Percentiles rank a stretch among this genome's conserved stretches.
Evolutionary conservation across 1,284 basidiomycete genomes (phyloP).

Genomic region (Coniferiporia sulphurascens): DNA sequence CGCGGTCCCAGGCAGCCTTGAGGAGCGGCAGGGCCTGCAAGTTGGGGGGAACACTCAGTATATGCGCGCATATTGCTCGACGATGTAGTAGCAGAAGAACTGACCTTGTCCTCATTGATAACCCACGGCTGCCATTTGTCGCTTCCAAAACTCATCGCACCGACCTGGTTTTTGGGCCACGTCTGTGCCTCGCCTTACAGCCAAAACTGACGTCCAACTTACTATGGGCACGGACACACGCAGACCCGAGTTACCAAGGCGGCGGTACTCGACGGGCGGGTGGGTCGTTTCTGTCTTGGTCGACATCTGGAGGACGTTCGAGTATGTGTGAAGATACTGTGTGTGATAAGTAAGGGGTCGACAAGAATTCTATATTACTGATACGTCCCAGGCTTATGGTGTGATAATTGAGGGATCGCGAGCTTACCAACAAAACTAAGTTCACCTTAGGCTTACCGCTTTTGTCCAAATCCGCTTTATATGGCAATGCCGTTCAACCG

Average conservation of each 20-base stretch:
- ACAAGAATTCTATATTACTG: too few species aligned
- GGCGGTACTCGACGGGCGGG: constrained; percentile 31
- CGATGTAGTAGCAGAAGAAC: background rate
- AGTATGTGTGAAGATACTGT: background rate
- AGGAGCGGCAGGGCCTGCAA: constrained; percentile 31
- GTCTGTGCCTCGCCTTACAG: background rate
- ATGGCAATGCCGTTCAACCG: too few species aligned
- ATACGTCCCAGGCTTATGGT: too few species aligned
- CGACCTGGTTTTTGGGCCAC: constrained; percentile 29
- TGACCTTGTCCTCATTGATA: constrained; percentile 38
- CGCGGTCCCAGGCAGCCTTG: constrained; percentile 44
- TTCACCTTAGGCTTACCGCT: too few species aligned
- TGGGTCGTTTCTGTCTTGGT: constrained; percentile 7
- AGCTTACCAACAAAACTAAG: too few species aligned
- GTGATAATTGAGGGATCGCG: too few species aligned
- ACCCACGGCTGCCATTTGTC: constrained; percentile 37
- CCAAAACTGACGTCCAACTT: constrained; percentile 13
- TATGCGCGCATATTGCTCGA: background rate
- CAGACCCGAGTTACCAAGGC: constrained; percentile 44
- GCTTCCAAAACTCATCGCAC: constrained; percentile 45
- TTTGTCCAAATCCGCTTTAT: too few species aligned
- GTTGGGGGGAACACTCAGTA: background rate
- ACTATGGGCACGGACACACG: constrained; percentile 46
- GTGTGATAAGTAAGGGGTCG: background rate
- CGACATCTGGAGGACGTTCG: background rate